Evolutionary conservation across 352 stramenopile species (phyloP).

Genomic region (Hyaloperonospora arabidopsidis): DNA sequence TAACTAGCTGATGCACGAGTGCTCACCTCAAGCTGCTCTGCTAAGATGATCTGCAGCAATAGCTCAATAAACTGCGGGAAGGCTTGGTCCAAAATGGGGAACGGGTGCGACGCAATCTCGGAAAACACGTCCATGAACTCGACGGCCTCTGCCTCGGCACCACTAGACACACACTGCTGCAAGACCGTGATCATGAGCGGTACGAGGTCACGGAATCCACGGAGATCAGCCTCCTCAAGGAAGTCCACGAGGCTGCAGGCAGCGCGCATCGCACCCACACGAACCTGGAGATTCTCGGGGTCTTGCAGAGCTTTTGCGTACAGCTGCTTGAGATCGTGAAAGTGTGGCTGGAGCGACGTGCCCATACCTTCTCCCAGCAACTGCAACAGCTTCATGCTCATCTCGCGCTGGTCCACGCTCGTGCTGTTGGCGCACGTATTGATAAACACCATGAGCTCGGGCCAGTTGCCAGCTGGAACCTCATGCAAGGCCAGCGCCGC

Average conservation of each 20-base stretch:
- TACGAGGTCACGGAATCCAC: conserved; percentile 65
- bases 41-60: conserved; percentile 72
- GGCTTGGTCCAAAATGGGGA: conserved; percentile 74
- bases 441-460: conserved; percentile 92
- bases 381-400: conserved; percentile 90
- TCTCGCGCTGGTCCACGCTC: conserved; percentile 82
- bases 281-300: conserved; percentile 73
- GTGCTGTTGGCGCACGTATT: conserved; percentile 77
- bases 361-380: conserved; percentile 91
- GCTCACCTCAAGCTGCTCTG: conserved; percentile 65
- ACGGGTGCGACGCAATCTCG: conserved; percentile 77
- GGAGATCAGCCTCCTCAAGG: conserved; percentile 66
- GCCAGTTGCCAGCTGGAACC: conserved; percentile 74
- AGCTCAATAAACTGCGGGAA: conserved; percentile 79
- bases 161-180: conserved; percentile 73
- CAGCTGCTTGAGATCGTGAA: conserved; percentile 72
- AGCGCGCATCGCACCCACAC: conserved; percentile 73
- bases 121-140: conserved; percentile 85
- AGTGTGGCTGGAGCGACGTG: conserved; percentile 73
- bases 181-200: conserved; percentile 82
- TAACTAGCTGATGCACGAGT: conserved; percentile 77
- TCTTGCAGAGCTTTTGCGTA: conserved; percentile 70
- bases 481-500: conserved; percentile 76
- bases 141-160: conserved; percentile 69
- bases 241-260: conserved; percentile 75